Conservation (phyloP, 2,329 filamentous ascomycete species). For the Byssoonygena ceratinophila region DNA sequence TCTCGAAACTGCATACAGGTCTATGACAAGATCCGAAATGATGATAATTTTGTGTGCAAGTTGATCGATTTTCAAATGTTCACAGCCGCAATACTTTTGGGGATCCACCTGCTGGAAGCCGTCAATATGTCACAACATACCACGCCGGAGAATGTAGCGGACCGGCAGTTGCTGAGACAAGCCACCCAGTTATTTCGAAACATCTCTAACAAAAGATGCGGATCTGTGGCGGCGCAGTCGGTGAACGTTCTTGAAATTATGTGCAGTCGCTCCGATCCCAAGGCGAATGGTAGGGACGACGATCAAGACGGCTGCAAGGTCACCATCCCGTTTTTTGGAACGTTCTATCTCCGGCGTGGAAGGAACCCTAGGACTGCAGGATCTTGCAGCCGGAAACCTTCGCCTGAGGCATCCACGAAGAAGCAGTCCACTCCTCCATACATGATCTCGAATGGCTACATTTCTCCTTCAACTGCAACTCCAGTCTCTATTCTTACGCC, state of each 20-base stretch:
- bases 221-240: slow-evolving; percentile 37
- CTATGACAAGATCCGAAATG: slow-evolving; percentile 29
- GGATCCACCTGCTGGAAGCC: slow-evolving; percentile 36
- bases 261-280: not conserved
- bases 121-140: slow-evolving; percentile 20
- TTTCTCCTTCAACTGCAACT: not conserved
- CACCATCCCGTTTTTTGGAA: slow-evolving; percentile 40
- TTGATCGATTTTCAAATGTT: slow-evolving; percentile 42
- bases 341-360: slow-evolving; percentile 30
- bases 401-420: not conserved
- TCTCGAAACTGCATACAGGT: slow-evolving; percentile 33
- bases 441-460: not conserved
- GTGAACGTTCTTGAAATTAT: slow-evolving; percentile 34
- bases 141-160: slow-evolving; percentile 28
- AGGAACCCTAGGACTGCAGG: slow-evolving; percentile 23
- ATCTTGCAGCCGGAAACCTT: not conserved
- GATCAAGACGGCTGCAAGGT: slow-evolving; percentile 28
- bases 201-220: slow-evolving; percentile 28
- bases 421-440: not conserved
- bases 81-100: slow-evolving; percentile 37
- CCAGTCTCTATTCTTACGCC: not conserved
- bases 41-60: slow-evolving; percentile 32
- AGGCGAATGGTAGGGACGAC: not conserved
- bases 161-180: slow-evolving; percentile 30
- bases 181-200: slow-evolving; percentile 27